Base-by-base conservation (phyloP, 495 filamentous ascomycete genomes). In the Friedmanniomyces simplex region DNA sequence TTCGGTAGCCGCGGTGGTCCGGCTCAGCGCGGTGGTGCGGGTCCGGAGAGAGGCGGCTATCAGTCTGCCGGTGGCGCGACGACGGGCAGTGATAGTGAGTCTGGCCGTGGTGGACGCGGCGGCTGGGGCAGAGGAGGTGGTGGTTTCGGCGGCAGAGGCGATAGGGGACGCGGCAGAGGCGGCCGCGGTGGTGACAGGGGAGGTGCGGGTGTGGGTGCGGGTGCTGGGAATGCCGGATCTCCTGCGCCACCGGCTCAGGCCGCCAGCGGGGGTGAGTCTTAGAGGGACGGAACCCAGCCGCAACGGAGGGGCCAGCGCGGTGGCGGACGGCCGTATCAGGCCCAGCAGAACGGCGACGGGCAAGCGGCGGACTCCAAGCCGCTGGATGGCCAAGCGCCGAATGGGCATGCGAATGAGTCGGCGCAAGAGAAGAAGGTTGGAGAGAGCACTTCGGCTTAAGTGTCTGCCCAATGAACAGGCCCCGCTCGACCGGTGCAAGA, bases 1-100 rank as follows among this genome's bases (percentile, higher is more conserved):
- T 79, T 56, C 88, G 89, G 87, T 82, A 90, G 82, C 65, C 79
- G 77, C 55, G 82, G 77, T 55, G 86, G 78, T 51, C 71, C 65
- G 47, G 71, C 57, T 52, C 63, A 64, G 53, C 70, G 68, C 49
- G 66, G 61, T 62, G 91, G 83, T 65, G 83, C 76, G 53, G 82
- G 77, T 54, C 83, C 75, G 47, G 75, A 67, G 46, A 67, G 64
- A 50, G 69, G 69, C 54, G 72, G 68, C 26, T 72, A 72, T 49
- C 68, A 63, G 24, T 56, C 51, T 36, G 52, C 57, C 18, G 53
- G 70, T 36, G 71, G 74, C 58, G 76, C 74, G 50, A 76, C 74
- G 21, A 76, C 74, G 30, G 77, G 86, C 57, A 95, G 89, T 67
- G 93, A 95, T 67, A 91, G 88, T 53, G 88, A 95, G 65, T 69